These are phyloP conservation scores for Penicillium goetzii DNA, from an alignment of 495 filamentous ascomycete genomes.

Conservation along the genomic window DNA sequence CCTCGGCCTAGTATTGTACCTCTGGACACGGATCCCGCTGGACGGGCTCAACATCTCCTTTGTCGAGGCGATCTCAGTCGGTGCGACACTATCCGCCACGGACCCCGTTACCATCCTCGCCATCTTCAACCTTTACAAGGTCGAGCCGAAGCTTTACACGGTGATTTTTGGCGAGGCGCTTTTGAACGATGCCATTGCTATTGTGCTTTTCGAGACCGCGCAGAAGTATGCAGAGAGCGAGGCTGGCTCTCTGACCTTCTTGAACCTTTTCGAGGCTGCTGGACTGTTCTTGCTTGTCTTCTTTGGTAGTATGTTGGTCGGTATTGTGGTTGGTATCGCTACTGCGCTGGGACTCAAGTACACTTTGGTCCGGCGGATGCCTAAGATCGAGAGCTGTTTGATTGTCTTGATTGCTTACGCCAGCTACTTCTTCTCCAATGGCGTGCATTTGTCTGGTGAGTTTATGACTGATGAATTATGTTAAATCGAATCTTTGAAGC, in stretches of 20 bases:
- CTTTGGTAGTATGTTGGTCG: constrained; percentile 90
- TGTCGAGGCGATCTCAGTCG: constrained; percentile 93
- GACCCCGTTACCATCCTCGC: constrained; percentile 97
- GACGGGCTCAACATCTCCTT: constrained; percentile 85
- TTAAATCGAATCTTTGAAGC: not conserved
- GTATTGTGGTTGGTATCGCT: constrained; percentile 80
- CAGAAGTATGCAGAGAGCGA: constrained; percentile 76
- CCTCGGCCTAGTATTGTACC: constrained; percentile 80
- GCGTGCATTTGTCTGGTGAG: constrained; percentile 90
- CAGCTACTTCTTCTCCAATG: constrained; percentile 96
- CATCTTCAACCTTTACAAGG: constrained; percentile 99
- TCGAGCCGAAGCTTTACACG: constrained; percentile 97
- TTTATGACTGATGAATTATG: constrained; percentile 5
- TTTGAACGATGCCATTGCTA: constrained; percentile 95
- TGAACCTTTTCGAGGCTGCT: constrained; percentile 84
- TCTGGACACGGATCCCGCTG: constrained; percentile 85
- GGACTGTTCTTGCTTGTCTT: constrained; percentile 95
- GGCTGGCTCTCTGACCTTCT: constrained; percentile 64
- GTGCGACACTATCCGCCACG: constrained; percentile 93
- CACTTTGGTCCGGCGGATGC: constrained; percentile 86
- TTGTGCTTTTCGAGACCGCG: constrained; percentile 97
- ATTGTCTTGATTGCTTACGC: constrained; percentile 93
- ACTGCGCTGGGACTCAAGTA: constrained; percentile 90
- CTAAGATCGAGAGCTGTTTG: constrained; percentile 95
- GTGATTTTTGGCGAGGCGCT: constrained; percentile 98